Base-by-base conservation (phyloP, 768 basidiomycete genomes). In the Suillus bovinus region DNA sequence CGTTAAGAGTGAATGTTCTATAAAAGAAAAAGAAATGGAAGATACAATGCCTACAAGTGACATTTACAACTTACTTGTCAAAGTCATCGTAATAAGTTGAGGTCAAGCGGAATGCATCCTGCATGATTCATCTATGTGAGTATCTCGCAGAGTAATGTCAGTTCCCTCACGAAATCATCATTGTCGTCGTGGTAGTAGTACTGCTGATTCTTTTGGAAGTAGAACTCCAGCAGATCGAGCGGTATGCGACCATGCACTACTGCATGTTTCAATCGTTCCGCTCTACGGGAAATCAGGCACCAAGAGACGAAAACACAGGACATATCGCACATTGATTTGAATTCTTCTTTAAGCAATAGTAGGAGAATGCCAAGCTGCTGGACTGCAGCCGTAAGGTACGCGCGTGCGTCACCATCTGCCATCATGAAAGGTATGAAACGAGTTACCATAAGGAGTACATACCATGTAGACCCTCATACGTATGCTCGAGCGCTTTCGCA, bases 171-270 rank as follows among this genome's bases (percentile, higher is more conserved):
- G 27, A 64, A 34, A 22, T 39, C 47, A 46, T 22, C 10, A 42
- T 63, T 39, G 22, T 49, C 38, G 16, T 64, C 52, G 14, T 10
- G 16, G 39, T 57, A 58, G 22, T 57, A 64, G 53, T 38, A 59
- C 20, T 41, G 57, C 20, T 52, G 49, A 31, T 42, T 33, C 34
- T 41, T 38, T 34, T 33, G 53, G 53, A 64, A 64, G 44, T 64
- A 56, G 36, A 63, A 64, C 5, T 17, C 27, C 20, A 64, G 54
- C 5, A 65, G 55, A 20, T 68, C 67, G 24, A 38, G 65, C 8
- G 67, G 68, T 22, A 68, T 63, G 36, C 67, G 67, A 13, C 68
- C 67, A 16, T 68, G 58, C 6, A 27, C 29, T 8, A 57, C 27
- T n/a, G 52, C 58, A 27, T 55, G 22, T 11, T 55, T 55, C 36